Base-by-base conservation (phyloP, 1,284 basidiomycete genomes). In the Peniophora sp. region DNA sequence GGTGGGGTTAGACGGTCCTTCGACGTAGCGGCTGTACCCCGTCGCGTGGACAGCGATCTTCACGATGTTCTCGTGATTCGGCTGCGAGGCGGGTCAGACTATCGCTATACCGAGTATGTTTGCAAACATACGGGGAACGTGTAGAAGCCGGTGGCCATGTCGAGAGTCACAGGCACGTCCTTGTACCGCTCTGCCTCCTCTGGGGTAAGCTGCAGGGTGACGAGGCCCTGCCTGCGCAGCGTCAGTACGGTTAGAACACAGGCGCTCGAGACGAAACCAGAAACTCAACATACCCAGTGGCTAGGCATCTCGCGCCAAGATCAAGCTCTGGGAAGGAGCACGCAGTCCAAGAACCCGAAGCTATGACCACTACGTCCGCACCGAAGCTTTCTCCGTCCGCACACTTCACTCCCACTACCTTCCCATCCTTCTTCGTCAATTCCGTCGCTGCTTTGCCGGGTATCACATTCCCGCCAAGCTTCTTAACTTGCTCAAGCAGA, bases 261-360 rank as follows among this genome's bases (percentile, higher is more conserved):
- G 43, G 24, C 11, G 37, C n/a, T 17, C 37, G n/a, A 41, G 37
- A 35, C 12, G 12, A 27, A 17, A 48, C 47, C 18, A 15, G 24
- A 37, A 22, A 22, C 39, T 15, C 45, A 23, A 41, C 74, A 61
- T 59, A 88, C 85, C 88, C 88, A 24, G 84, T 88, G 2, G 88
- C 85, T 11, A 80, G 64, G 58, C 79, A 83, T 32, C 67, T 68
- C 10, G 66, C 60, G n/a, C 70, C 66, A 23, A 84, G 60, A 17
- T 68, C 64, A 14, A 85, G 64, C 37, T 75, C 74, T 6, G 83
- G 79, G 61, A 95, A 90, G 1, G 85, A 68, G 0, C 87, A 85
- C 2, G 85, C 78, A 0, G 92, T 91, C 94, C 93, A 93, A 3
- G 89, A 80, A 22, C 91, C 91, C 6, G 81, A 72, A 12, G 88